Evolutionary conservation across 768 basidiomycete species (phyloP).

Genomic region (Gymnopilus junonius): DNA sequence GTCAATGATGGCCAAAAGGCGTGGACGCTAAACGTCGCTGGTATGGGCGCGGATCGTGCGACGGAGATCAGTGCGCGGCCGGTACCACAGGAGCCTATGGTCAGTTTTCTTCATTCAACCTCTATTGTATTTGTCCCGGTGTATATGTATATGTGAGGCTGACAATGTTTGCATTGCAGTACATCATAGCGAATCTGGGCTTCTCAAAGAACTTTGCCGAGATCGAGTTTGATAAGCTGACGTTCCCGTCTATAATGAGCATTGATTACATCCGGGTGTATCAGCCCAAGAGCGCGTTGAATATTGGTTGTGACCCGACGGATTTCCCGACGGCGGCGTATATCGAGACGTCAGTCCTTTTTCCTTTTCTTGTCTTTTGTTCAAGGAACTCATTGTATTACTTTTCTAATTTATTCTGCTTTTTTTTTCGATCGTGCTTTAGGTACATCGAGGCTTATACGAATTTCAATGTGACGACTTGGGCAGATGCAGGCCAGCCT

Average conservation of each 20-base stretch:
- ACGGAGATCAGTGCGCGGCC: slow-evolving; percentile 65
- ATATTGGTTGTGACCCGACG: slow-evolving; percentile 80
- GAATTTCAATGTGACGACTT: slow-evolving; percentile 74
- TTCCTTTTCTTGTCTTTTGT: not conserved
- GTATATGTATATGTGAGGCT: no score
- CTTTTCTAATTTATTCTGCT: no score
- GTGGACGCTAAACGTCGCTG: slow-evolving; percentile 69
- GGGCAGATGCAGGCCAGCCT: slow-evolving; percentile 56
- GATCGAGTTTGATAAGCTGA: slow-evolving; percentile 65
- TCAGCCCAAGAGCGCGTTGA: slow-evolving; percentile 65
- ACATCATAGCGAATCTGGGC: slow-evolving; percentile 71
- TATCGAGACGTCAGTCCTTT: slow-evolving; percentile 50
- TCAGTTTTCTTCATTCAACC: no score
- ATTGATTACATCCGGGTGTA: slow-evolving; percentile 89
- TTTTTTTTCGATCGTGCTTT: no score
- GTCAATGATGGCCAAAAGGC: slow-evolving; percentile 60
- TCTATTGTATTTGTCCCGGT: no score
- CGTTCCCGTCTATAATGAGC: slow-evolving; percentile 69
- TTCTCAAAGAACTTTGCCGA: slow-evolving; percentile 72
- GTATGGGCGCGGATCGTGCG: slow-evolving; percentile 51
- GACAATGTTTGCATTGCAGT: slow-evolving; percentile 16
- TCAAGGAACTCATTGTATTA: no score
- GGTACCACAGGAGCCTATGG: slow-evolving; percentile 79
- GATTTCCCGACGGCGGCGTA: slow-evolving; percentile 76
- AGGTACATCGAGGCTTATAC: slow-evolving; percentile 64